phyloP scores from a whole-genome alignment of 1,139 yeast genomes.

The Saccharomyces hybrid region DNA sequence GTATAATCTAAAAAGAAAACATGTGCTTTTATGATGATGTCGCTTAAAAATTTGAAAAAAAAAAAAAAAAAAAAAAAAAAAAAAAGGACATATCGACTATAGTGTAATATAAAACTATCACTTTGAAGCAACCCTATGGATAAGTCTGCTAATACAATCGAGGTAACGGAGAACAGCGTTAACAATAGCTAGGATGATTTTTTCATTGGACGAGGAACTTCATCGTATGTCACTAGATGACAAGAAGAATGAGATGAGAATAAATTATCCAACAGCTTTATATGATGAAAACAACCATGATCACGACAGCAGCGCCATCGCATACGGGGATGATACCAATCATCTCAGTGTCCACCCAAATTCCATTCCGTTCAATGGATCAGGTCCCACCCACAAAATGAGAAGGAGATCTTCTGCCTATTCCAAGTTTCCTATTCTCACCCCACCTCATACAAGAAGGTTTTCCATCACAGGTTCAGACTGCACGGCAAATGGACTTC shows the following conservation, averaged over 20 bases:
- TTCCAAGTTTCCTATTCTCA: conserved; percentile 23
- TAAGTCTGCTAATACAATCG: background rate
- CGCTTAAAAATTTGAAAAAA: background rate
- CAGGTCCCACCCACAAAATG: background rate
- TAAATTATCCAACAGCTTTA: conserved; percentile 3
- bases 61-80: background rate
- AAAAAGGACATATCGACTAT: background rate
- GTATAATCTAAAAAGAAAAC: background rate
- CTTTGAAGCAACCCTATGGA: background rate
- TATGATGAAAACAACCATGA: background rate
- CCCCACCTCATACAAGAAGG: conserved; percentile 25
- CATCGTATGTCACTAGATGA: conserved; percentile 9
- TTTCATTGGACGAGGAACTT: conserved; percentile 26
- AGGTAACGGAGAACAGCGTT: background rate
- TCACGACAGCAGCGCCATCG: background rate
- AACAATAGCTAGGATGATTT: conserved; percentile 13
- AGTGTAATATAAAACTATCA: background rate
- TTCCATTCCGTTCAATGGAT: background rate
- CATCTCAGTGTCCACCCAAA: conserved; percentile 1
- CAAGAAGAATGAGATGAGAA: conserved; percentile 11
- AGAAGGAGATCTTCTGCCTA: conserved; percentile 29
- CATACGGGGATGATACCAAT: background rate
- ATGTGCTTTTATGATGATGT: background rate
- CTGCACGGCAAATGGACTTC: conserved; percentile 3
- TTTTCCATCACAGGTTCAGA: conserved; percentile 17